Base-by-base conservation (phyloP, 495 filamentous ascomycete species). In the Penicillium diatomitis region DNA sequence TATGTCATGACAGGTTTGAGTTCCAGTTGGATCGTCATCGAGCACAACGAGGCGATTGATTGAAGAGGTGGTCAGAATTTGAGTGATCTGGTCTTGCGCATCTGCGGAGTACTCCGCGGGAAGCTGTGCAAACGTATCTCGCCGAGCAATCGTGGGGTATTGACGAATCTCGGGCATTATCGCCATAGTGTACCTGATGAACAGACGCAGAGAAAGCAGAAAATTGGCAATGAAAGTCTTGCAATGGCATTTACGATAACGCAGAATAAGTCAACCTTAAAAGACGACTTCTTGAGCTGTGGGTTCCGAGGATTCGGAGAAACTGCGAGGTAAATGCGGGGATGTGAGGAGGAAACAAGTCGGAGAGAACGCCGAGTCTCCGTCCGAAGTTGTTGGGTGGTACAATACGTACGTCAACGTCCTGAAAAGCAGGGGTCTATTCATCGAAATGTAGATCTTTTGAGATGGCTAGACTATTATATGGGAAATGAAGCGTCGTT, bases 1-100 rank as follows among this genome's bases (percentile, higher is more conserved):
- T 53, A 80, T 76, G 44, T 75, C 67, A 41, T 80, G 76, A 57
- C 76, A 78, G 44, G 77, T 79, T 56, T 79, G 76, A 1, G 77
- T 80, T 10, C 75, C 75, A 7, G 75, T 80, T 41, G 75, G 75
- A 47, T 80, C 76, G 47, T 80, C 75, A 39, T 80, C 76, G 10
- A 80, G 67, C 3, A 75, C 68, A 10, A 80, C 71, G 10, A 80
- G 68, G 1, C 66, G 66, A 29, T 58, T 68, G 49, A 62, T 55
- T 6, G 54, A 50, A 5, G 64, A 38, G 11, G 58, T 62, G 46
- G 60, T 41, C 28, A 71, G 64, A 43, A 63, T 51, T 8, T 65
- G 48, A 36, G 66, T 56, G 41, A 69, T 69, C 44, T 67, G 63
- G 49, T 61, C 57, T 51, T 68, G 66, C 1, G 65, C 55, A 51